Conservation (phyloP, 306 rosid genomes). For the Quercus ilex region DNA sequence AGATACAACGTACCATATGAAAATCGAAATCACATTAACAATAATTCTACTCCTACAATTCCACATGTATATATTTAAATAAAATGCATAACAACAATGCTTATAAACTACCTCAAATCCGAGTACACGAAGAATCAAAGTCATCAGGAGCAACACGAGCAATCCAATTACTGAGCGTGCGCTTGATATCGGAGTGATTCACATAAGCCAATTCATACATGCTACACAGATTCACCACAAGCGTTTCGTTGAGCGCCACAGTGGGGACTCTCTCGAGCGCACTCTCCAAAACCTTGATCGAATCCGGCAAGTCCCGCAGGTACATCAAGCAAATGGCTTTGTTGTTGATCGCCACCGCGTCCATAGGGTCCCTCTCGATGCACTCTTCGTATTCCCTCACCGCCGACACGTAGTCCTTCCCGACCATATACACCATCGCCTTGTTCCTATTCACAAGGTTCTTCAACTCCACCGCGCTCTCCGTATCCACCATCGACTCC, state of each 20-base stretch:
- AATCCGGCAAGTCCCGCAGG: conserved; percentile 85
- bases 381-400: conserved; percentile 92
- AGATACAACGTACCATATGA: not conserved
- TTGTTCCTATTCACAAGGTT: conserved; percentile 74
- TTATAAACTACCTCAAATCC: conserved; percentile 22
- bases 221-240: conserved; percentile 86
- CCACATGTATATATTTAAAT: not conserved
- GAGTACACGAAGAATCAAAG: conserved; percentile 73
- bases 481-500: conserved; percentile 38
- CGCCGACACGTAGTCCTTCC: conserved; percentile 86
- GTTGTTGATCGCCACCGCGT: conserved; percentile 71
- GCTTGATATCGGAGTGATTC: conserved; percentile 84
- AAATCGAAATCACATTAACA: not conserved
- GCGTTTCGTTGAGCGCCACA: conserved; percentile 73
- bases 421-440: conserved; percentile 80
- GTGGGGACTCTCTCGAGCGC: conserved; percentile 93
- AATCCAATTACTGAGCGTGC: conserved; percentile 90
- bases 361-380: conserved; percentile 71
- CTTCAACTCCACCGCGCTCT: conserved; percentile 48
- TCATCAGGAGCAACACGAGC: conserved; percentile 96
- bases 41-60: not conserved
- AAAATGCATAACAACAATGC: not conserved
- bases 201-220: conserved; percentile 97
- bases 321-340: conserved; percentile 95
- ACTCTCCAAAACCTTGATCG: conserved; percentile 80